These are phyloP conservation scores for Scopulariopsis brevicaulis DNA, from an alignment of 2,329 filamentous ascomycete species.

Conservation along the genomic window DNA sequence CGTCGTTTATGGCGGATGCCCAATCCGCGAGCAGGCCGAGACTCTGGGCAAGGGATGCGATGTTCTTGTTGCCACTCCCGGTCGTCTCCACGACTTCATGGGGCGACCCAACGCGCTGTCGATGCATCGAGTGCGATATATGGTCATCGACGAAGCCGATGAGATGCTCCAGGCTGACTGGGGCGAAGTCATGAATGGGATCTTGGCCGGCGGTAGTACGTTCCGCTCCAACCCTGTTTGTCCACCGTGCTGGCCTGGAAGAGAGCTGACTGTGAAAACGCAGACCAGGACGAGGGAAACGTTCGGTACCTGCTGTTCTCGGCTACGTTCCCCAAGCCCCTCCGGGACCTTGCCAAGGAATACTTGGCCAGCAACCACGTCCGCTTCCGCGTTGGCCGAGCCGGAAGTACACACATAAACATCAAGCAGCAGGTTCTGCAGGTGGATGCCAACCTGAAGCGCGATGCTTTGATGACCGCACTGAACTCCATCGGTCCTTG, in stretches of 20 bases:
- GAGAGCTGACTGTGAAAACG: not conserved
- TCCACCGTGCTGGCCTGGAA: not conserved
- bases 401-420: slow-evolving; percentile 72
- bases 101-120: slow-evolving; percentile 56
- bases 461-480: slow-evolving; percentile 58
- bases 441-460: slow-evolving; percentile 56
- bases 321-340: slow-evolving; percentile 77
- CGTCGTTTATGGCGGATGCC: slow-evolving; percentile 78
- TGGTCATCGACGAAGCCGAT: slow-evolving; percentile 87
- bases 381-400: slow-evolving; percentile 76
- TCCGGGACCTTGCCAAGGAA: slow-evolving; percentile 64
- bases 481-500: slow-evolving; percentile 58
- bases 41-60: slow-evolving; percentile 81
- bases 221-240: slow-evolving; percentile 7
- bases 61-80: slow-evolving; percentile 77
- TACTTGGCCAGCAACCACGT: slow-evolving; percentile 66
- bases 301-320: slow-evolving; percentile 77
- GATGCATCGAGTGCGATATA: slow-evolving; percentile 65
- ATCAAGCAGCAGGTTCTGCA: slow-evolving; percentile 69
- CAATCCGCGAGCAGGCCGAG: slow-evolving; percentile 54
- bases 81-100: slow-evolving; percentile 79
- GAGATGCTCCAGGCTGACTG: slow-evolving; percentile 79
- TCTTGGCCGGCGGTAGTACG: slow-evolving; percentile 74
- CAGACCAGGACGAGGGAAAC: slow-evolving; percentile 63
- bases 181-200: slow-evolving; percentile 61